Conservation (phyloP, 257 asterid genomes). For the Solanum chilense region DNA sequence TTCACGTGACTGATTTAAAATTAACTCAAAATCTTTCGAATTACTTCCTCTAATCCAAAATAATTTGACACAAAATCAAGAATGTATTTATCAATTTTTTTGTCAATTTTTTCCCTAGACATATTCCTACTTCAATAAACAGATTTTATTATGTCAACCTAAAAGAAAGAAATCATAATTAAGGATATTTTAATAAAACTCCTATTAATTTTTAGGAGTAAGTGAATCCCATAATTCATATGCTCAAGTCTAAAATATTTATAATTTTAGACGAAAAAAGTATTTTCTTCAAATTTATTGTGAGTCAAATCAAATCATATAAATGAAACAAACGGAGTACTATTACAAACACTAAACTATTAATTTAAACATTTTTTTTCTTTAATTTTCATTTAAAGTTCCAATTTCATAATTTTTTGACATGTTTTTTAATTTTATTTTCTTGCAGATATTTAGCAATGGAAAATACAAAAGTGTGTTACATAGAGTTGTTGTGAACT, state of each 20-base stretch:
- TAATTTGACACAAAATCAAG: background rate
- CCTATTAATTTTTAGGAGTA: background rate
- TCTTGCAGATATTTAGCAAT: slow-evolving; percentile 69
- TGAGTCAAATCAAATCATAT: background rate
- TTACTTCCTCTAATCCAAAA: background rate
- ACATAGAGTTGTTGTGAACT: slow-evolving; percentile 68
- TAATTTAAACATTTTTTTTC: background rate
- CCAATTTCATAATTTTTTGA: background rate
- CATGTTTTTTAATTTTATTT: background rate
- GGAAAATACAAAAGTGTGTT: slow-evolving; percentile 77
- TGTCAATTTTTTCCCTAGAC: background rate
- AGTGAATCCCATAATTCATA: background rate
- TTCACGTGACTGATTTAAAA: rapidly evolving
- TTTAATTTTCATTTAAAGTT: background rate
- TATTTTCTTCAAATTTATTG: background rate
- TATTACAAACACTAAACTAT: background rate
- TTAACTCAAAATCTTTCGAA: background rate
- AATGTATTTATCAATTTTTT: too few species aligned
- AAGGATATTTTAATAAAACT: background rate
- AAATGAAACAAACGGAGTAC: background rate
- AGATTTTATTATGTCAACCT: background rate
- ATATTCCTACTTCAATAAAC: background rate
- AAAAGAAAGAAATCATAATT: background rate
- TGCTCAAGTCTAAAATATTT: background rate
- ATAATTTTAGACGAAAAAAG: background rate